Evolutionary conservation across 257 asterid genomes (phyloP).

Genomic region (Osmanthus fragrans): DNA sequence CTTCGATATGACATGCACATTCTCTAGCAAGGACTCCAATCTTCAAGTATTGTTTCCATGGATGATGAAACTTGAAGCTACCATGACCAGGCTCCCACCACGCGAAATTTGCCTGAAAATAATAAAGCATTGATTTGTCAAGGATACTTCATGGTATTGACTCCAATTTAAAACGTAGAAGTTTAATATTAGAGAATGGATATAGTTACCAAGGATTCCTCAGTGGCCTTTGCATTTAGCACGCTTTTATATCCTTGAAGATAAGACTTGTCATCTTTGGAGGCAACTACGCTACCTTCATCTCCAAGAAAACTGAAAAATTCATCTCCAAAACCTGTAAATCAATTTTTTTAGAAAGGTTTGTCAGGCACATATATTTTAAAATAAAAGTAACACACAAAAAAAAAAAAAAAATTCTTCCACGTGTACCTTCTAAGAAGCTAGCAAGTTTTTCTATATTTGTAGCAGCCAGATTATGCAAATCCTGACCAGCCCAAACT

Average conservation of each 20-base stretch:
- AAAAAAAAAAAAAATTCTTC: not conserved
- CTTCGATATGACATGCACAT: constrained; percentile 69
- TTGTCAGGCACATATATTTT: not conserved
- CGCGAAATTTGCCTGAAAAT: constrained; percentile 70
- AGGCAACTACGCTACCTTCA: constrained; percentile 14
- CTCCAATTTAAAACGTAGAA: not conserved
- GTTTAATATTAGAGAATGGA: not conserved
- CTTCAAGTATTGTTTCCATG: constrained; percentile 74
- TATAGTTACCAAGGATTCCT: constrained; percentile 63
- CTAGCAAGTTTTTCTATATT: constrained; percentile 58
- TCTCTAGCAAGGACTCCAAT: constrained; percentile 55
- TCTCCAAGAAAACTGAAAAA: constrained; percentile 23
- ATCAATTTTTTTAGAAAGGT: not conserved
- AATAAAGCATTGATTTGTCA: not conserved
- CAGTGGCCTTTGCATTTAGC: constrained; percentile 58
- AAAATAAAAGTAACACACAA: not conserved
- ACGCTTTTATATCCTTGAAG: constrained; percentile 46
- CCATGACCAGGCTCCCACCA: constrained; percentile 91
- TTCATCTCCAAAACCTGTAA: constrained; percentile 53
- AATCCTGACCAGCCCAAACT: constrained; percentile 89
- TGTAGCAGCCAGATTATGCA: constrained; percentile 45
- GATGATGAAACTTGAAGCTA: constrained; percentile 50
- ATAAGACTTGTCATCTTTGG: constrained; percentile 34
- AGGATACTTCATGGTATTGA: too few relatives aligned
- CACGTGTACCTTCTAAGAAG: constrained; percentile 54